phyloP scores from a whole-genome alignment of 805 yeast genomes.

The Candida boleticola region DNA sequence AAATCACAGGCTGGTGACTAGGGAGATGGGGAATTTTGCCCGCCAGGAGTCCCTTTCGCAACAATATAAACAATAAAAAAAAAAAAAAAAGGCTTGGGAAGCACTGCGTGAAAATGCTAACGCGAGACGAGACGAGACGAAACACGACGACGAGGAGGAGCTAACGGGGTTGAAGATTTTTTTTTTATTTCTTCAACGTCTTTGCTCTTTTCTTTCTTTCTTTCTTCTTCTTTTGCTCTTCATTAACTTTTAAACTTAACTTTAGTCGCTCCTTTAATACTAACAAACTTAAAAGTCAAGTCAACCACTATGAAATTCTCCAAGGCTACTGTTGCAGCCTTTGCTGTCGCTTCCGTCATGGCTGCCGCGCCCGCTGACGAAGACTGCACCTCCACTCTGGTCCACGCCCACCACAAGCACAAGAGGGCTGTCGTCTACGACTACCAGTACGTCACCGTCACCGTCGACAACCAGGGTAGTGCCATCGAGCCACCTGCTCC shows the following conservation, averaged over 20 bases:
- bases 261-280: slow-evolving; percentile 3
- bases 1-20: not conserved
- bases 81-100: too few species aligned
- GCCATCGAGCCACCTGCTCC: slow-evolving; percentile 22
- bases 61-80: too few species aligned
- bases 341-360: slow-evolving; percentile 19
- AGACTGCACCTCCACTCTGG: slow-evolving; percentile 41
- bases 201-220: slow-evolving; percentile 1
- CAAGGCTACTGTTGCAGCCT: slow-evolving; percentile 16
- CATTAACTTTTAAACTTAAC: not conserved
- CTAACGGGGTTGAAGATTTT: too few species aligned
- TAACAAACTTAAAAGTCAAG: not conserved
- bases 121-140: too few species aligned
- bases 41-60: too few species aligned
- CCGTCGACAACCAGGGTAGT: slow-evolving; percentile 43
- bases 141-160: too few species aligned
- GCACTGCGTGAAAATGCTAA: not conserved
- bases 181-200: too few species aligned
- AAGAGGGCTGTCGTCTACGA: slow-evolving; percentile 55
- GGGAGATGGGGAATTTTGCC: not conserved
- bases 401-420: slow-evolving; percentile 62
- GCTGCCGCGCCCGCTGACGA: slow-evolving; percentile 24
- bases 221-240: not conserved
- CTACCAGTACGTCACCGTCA: slow-evolving; percentile 40
- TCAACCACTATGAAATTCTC: slow-evolving; percentile 16